phyloP scores from a whole-genome alignment of 2,329 filamentous ascomycete genomes.

The Ambrosiella beaveri region DNA sequence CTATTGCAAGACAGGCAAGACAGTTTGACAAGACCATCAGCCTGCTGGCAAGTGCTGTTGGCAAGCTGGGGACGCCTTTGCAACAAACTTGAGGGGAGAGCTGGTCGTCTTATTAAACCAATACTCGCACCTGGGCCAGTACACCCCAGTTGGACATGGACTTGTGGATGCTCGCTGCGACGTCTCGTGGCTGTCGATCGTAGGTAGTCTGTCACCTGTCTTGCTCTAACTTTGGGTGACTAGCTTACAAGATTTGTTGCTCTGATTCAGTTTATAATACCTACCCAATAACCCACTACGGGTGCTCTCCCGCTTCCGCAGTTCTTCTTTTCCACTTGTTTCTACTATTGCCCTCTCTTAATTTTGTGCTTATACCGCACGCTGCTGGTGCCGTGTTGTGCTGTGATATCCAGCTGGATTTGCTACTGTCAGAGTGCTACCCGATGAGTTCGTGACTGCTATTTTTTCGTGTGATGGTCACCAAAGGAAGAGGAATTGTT shows the following conservation, averaged over 20 bases:
- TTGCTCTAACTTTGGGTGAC: not conserved
- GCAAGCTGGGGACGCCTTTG: not conserved
- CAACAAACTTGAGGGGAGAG: not conserved
- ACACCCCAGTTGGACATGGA: not conserved
- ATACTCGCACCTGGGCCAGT: not conserved
- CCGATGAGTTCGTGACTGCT: not conserved
- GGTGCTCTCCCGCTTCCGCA: not conserved
- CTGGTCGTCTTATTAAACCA: not conserved
- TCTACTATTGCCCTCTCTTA: not conserved
- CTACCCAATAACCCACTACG: not conserved
- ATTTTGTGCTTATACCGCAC: not conserved
- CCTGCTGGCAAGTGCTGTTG: not conserved
- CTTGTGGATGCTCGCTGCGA: not conserved
- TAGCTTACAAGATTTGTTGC: not conserved
- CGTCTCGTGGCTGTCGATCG: slow-evolving; percentile 2
- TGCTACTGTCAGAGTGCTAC: too few species aligned
- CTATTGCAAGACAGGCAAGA: not conserved
- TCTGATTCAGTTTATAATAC: not conserved
- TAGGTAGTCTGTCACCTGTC: not conserved
- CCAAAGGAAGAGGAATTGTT: not conserved
- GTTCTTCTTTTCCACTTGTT: not conserved
- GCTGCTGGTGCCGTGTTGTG: not conserved
- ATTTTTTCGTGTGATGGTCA: not conserved
- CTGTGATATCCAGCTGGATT: not conserved
- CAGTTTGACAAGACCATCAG: not conserved